Evolutionary conservation across 805 yeast species (phyloP).

Genomic region (Wickerhamomyces canadensis): DNA sequence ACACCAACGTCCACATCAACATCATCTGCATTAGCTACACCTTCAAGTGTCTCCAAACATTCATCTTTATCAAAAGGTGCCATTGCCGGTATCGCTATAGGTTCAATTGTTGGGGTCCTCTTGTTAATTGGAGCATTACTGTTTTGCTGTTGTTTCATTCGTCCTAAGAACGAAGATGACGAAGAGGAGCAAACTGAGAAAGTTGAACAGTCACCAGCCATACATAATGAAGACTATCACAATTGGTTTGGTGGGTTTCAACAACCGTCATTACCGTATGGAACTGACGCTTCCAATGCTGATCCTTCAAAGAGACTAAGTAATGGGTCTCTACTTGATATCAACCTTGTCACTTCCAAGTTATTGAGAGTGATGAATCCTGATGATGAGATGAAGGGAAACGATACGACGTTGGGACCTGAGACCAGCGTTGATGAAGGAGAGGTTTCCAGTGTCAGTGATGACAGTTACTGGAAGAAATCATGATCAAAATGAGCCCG

Average conservation of each 20-base stretch:
- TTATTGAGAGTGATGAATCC: neutral
- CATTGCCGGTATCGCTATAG: slow-evolving; percentile 58
- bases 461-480: neutral
- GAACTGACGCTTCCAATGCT: neutral
- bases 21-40: slow-evolving; percentile 4
- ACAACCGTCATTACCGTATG: neutral
- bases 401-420: slow-evolving; percentile 1
- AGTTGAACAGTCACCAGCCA: too few relatives aligned
- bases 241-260: neutral
- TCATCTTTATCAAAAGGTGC: slow-evolving; percentile 36
- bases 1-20: slow-evolving; percentile 15
- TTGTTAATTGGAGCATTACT: slow-evolving; percentile 26
- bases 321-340: neutral
- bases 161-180: slow-evolving; percentile 29
- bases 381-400: neutral
- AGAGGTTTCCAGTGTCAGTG: neutral
- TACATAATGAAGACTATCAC: neutral
- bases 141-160: slow-evolving; percentile 37
- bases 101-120: slow-evolving; percentile 41
- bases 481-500: neutral
- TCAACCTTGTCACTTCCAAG: neutral
- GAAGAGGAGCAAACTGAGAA: slow-evolving; percentile 35
- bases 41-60: slow-evolving; percentile 5
- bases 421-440: neutral
- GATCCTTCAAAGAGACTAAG: neutral